Evolutionary conservation across 768 basidiomycete genomes (phyloP), one percentile per base, ranked within the genome.

Genomic region (Amanita molliuscula): DNA sequence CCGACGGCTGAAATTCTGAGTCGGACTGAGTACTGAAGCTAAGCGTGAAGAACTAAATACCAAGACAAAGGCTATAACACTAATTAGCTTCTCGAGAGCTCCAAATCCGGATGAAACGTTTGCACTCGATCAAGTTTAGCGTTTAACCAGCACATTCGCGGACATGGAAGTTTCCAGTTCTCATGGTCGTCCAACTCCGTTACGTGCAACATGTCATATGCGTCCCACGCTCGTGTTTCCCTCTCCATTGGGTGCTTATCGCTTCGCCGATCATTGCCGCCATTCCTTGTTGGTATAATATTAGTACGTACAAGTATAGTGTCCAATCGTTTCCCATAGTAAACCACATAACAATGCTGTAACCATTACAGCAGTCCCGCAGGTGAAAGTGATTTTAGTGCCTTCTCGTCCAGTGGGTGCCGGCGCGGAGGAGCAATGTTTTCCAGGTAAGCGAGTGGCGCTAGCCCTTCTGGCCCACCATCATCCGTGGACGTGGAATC

Each of bases 361-460:
- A 43, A 20, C 40, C 25, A 44, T 48, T 43, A 53, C 40, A 55
- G 44, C 41, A 63, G 28, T 23, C 55, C 54, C 10, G 55, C 60
- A 52, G 58, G 61, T 28, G 65, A 66, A 41, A 73, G 62, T 35
- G 66, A 56, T 65, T 71, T 70, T 8, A 74, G 62, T 6, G 67
- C 62, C 53, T 69, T 72, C 52, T 74, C 71, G 49, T 88, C 85
- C 46, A 82, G 68, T 1, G 84, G 82, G 56, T 86, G 79, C 47
- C 84, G 76, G 58, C 79, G 77, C 40, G 74, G 75, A 26, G 79
- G 80, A 13, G 82, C 73, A 34, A 77, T 71, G 40, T 75, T 76
- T 61, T 84, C 75, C 38, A 84, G 73, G 62, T 84, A 86, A n/a
- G 77, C 70, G 6, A 87, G 69, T 20, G 84, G 84, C 13, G 82